Percentiles rank a stretch among this genome's conserved stretches.
These are phyloP conservation scores for Paraleonurus japonicus DNA, from an alignment of 257 asterid species.

Conservation along the genomic window DNA sequence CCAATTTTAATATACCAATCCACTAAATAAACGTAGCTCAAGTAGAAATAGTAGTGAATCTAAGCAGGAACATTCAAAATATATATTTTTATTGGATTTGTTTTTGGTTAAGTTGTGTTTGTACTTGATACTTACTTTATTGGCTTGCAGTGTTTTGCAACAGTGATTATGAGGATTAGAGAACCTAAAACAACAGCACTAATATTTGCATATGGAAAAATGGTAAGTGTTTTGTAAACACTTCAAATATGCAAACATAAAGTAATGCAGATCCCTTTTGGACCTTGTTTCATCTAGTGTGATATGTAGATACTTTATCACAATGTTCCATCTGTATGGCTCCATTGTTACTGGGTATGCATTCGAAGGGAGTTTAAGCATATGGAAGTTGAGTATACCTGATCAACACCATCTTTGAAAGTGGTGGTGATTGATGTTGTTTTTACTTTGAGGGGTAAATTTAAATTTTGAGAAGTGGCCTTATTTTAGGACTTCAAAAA, in stretches of 20 bases:
- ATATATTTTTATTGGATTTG: neutral
- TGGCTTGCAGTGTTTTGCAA: constrained; percentile 75
- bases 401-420: too few species aligned
- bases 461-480: neutral
- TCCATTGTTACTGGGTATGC: too few species aligned
- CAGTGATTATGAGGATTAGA: constrained; percentile 79
- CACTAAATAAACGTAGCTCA: neutral
- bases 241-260: too few species aligned
- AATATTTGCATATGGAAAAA: constrained; percentile 77
- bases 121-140: constrained; percentile 16
- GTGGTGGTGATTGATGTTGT: too few species aligned
- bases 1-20: neutral
- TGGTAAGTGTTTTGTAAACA: constrained; percentile 56
- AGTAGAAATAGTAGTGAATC: neutral
- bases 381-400: too few species aligned
- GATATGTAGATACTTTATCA: too few species aligned
- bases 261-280: too few species aligned
- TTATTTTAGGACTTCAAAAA: neutral
- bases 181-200: constrained; percentile 77
- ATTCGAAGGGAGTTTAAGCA: too few species aligned
- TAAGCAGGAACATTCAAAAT: neutral
- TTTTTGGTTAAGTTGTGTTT: neutral
- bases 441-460: too few species aligned
- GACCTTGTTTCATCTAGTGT: too few species aligned
- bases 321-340: too few species aligned